Conservation (phyloP, 352 stramenopile genomes). For the Globisporangium apiculatum region DNA sequence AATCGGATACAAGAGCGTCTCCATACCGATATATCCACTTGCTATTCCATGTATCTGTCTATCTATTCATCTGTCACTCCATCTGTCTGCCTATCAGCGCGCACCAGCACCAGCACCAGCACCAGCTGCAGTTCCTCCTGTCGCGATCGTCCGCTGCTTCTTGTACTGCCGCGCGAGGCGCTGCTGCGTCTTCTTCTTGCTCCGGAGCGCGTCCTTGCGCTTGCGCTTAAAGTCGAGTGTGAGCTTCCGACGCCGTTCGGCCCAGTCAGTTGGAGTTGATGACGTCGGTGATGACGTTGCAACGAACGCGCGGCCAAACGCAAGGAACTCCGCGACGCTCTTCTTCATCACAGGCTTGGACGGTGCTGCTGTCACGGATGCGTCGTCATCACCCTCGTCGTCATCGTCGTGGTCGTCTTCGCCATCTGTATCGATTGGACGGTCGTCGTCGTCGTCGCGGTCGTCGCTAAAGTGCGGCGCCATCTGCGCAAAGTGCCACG, state of each 20-base stretch:
- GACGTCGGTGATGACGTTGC: conserved; percentile 8
- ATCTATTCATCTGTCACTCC: too few relatives aligned
- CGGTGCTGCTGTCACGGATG: conserved; percentile 13
- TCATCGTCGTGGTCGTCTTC: conserved; percentile 22
- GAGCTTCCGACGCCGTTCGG: conserved; percentile 58
- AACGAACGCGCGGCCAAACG: conserved; percentile 49
- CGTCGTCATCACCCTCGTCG: conserved; percentile 20
- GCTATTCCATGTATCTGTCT: too few relatives aligned
- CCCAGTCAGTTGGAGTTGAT: conserved; percentile 31
- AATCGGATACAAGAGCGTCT: too few relatives aligned
- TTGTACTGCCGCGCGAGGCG: conserved; percentile 20
- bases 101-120: too few relatives aligned
- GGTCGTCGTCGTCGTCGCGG: conserved; percentile 14
- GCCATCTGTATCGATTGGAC: conserved; percentile 29
- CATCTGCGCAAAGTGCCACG: conserved; percentile 39
- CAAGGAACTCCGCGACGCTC: conserved; percentile 54
- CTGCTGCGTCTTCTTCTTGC: conserved; percentile 67
- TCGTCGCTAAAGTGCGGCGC: conserved; percentile 20
- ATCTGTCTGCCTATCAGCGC: too few relatives aligned
- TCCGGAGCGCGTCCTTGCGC: conserved; percentile 64
- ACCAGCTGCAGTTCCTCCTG: too few relatives aligned
- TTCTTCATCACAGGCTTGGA: conserved; percentile 23
- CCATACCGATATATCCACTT: too few relatives aligned
- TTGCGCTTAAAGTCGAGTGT: conserved; percentile 81
- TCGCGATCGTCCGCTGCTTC: conserved; percentile 21